Percentiles rank a stretch among this genome's conserved stretches.
Conservation (phyloP, 306 rosid species). For the Malus orientalis region DNA sequence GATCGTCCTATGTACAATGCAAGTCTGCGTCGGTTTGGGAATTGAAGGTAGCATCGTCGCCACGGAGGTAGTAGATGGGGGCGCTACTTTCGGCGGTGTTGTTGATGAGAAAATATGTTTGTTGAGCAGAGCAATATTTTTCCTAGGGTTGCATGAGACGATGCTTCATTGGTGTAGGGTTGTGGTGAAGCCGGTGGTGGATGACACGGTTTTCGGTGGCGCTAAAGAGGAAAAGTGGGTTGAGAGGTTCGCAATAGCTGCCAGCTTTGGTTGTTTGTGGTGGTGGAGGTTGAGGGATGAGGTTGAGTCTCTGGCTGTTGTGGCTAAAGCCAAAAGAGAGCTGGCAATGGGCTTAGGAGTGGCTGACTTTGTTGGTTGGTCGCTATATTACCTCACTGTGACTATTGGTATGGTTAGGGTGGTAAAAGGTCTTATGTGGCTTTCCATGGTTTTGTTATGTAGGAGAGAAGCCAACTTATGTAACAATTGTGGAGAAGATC, state of each 20-base stretch:
- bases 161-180: slow-evolving; percentile 56
- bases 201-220: slow-evolving; percentile 54
- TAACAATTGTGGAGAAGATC: not conserved
- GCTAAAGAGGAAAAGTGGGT: slow-evolving; percentile 40
- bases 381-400: slow-evolving; percentile 59
- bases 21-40: slow-evolving; percentile 62
- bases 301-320: slow-evolving; percentile 53
- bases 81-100: slow-evolving; percentile 10
- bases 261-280: slow-evolving; percentile 56
- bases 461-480: slow-evolving; percentile 5
- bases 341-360: slow-evolving; percentile 34
- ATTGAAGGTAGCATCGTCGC: slow-evolving; percentile 40
- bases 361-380: slow-evolving; percentile 51
- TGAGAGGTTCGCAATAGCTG: slow-evolving; percentile 43
- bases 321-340: slow-evolving; percentile 49
- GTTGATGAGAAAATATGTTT: slow-evolving; percentile 29
- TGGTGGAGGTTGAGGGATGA: slow-evolving; percentile 79
- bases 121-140: slow-evolving; percentile 38
- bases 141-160: slow-evolving; percentile 73
- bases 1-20: slow-evolving; percentile 53
- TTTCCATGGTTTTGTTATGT: slow-evolving; percentile 25
- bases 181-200: slow-evolving; percentile 84
- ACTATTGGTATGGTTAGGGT: slow-evolving; percentile 56
- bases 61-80: slow-evolving; percentile 9
- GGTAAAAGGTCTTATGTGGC: slow-evolving; percentile 42